phyloP scores from a whole-genome alignment of 2,329 filamentous ascomycete species.

The Didymella arachidicola region DNA sequence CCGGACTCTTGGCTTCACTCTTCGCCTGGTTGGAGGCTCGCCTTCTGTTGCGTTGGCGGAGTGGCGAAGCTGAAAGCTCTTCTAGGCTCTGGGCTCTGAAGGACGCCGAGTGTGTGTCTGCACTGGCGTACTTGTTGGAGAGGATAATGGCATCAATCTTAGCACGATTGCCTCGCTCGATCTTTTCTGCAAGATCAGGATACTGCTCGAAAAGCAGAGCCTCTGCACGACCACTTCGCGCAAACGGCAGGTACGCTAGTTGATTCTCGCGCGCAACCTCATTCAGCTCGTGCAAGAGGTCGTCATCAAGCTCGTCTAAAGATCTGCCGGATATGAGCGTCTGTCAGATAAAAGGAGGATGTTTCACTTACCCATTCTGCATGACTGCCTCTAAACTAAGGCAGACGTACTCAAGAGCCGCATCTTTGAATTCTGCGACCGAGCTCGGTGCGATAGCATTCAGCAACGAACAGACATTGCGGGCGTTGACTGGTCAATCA shows the following conservation, averaged over 20 bases:
- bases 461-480: constrained; percentile 84
- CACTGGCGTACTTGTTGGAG: constrained; percentile 67
- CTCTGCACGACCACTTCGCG: constrained; percentile 77
- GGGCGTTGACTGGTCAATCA: constrained; percentile 49
- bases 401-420: constrained; percentile 88
- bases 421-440: constrained; percentile 84
- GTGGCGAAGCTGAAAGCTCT: constrained; percentile 61
- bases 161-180: constrained; percentile 72
- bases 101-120: constrained; percentile 70
- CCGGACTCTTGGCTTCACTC: constrained; percentile 64
- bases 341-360: neutral
- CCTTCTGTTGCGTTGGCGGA: constrained; percentile 54
- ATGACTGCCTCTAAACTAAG: constrained; percentile 91
- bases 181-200: constrained; percentile 68
- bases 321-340: constrained; percentile 57
- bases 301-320: constrained; percentile 83
- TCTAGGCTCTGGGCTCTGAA: constrained; percentile 71
- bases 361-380: constrained; percentile 71
- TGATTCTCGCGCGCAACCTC: constrained; percentile 83
- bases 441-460: constrained; percentile 87
- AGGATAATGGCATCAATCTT: constrained; percentile 81
- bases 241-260: constrained; percentile 76
- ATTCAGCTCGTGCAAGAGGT: constrained; percentile 83
- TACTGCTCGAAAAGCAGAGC: constrained; percentile 69
- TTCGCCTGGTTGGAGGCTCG: constrained; percentile 54